Base-by-base conservation (phyloP, 2,329 filamentous ascomycete genomes). In the Phymatotrichopsis omnivora region DNA sequence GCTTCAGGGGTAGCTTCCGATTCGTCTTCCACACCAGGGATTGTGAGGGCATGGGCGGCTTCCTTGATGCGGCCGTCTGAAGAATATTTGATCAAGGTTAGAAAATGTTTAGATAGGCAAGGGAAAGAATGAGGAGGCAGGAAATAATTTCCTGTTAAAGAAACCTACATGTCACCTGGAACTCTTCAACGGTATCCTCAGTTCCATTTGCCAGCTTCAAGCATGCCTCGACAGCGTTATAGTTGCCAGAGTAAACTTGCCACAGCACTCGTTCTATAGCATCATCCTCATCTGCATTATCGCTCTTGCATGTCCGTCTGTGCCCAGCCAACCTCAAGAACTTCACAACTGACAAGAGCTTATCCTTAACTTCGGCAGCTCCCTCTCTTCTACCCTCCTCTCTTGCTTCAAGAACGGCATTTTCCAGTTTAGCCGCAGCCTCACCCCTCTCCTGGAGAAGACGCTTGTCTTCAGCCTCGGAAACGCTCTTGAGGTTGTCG, bases 261-360 rank as follows among this genome's bases (percentile, higher is more conserved):
- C 86, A 70, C 47, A 93, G 70, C 25, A 85, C 78, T 41, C 83
- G 83, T 65, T 93, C 84, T 49, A 91, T 78, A 27, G 83, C 85
- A 64, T 78, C 77, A 64, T 79, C 85, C 67, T 89, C 82, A 46
- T 86, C 82, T 4, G 72, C 63, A 36, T 74, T 71, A 56, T 82
- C 73, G 43, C 69, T 73, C 53, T 82, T 70, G 31, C 73, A 79
- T 16, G 76, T 72, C 57, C 82, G 75, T 55, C 84, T 77, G 57
- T 82, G 78, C 47, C 84, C 84, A 49, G 84, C 84, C 28, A 86
- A 73, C 55, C 82, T 77, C 54, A 91, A 68, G 68, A 91, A 93
- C 61, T 85, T 81, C 4, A 83, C 85, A 53, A 91, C 68, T 20
- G 76, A 69, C 36, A 87, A 68, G 30, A 91, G 68, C 60, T 76